These are phyloP conservation scores for Datisca glomerata DNA, from an alignment of 306 rosid genomes.

Conservation along the genomic window DNA sequence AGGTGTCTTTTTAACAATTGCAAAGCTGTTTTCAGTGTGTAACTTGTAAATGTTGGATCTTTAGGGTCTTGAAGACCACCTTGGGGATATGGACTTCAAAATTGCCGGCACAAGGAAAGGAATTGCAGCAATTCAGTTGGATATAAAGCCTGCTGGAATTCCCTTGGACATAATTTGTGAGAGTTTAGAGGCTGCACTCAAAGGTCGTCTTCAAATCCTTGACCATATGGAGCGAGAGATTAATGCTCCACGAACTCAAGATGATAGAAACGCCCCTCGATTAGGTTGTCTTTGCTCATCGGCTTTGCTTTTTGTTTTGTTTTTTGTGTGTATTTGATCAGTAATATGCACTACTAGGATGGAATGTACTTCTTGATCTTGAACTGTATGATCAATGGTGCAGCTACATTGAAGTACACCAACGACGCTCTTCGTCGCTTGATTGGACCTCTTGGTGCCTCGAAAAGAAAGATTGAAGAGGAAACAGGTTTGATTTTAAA, in stretches of 20 bases:
- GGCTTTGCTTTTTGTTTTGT: not conserved
- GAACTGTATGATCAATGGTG: constrained; percentile 22
- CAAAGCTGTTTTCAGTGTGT: too few species aligned
- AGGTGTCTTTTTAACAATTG: too few species aligned
- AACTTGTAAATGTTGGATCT: too few species aligned
- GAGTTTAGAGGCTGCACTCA: constrained; percentile 74
- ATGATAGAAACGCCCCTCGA: constrained; percentile 46
- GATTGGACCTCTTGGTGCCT: constrained; percentile 87
- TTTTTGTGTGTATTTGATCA: constrained; percentile 4
- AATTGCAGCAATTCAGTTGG: constrained; percentile 86
- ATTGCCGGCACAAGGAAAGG: constrained; percentile 82
- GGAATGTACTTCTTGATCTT: constrained; percentile 13
- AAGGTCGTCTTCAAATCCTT: constrained; percentile 83
- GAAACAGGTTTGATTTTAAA: constrained; percentile 58
- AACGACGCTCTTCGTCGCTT: constrained; percentile 71
- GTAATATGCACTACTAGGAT: constrained; percentile 9
- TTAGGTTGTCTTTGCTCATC: constrained; percentile 62
- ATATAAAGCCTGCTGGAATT: constrained; percentile 96
- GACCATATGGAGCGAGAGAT: constrained; percentile 83
- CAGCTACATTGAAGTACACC: constrained; percentile 76
- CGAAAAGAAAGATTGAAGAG: constrained; percentile 68
- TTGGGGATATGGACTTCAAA: constrained; percentile 98
- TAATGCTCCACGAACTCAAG: constrained; percentile 43
- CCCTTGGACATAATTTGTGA: constrained; percentile 86
- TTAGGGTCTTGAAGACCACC: constrained; percentile 98